Evolutionary conservation across 2,329 filamentous ascomycete genomes (phyloP), one percentile per base, ranked within the genome.

Genomic region (Colletotrichum sansevieriae): DNA sequence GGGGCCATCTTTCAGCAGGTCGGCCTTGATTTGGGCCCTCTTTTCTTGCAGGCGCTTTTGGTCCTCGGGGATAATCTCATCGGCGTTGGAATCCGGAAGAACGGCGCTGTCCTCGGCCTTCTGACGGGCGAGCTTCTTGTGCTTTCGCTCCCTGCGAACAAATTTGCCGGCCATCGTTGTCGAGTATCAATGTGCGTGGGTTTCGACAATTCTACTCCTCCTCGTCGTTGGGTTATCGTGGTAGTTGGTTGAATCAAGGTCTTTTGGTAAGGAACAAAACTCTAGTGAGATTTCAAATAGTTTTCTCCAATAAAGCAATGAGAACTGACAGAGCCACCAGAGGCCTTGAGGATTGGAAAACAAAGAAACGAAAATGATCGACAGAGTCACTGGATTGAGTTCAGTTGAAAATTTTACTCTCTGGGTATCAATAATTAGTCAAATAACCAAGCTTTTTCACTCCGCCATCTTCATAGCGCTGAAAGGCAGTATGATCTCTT

Each of bases 51-150:
- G 78, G 65, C 83, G 84, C 71, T 82, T 83, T 70, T 84, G 78
- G 33, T 80, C 77, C 56, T 80, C 79, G 4, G 85, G 84, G 13
- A 85, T 73, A 61, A 87, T 83, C 72, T 87, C 85, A 51, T 82
- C 72, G 3, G 82, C 82, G 78, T 92, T 92, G 66, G 86, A 83
- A 73, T 92, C 83, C 70, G 81, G 80, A 37, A 75, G 76, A 63
- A 78, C 78, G 35, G 75, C 78, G 70, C 82, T 80, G 68, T 85
- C 79, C 54, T 81, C 76, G 56, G 82, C 82, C 75, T 86, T 86
- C 74, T 88, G 82, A 46, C 91, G 88, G 35, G 91, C 91, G 20
- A 92, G 83, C 43, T 89, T 89, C 75, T 88, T 91, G 77, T 91
- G 89, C 80, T 92, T 92, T 69, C 90, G 83, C 80, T 90, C 87